Conservation (phyloP, 495 filamentous ascomycete genomes). For the Hypomontagnella monticulosa region DNA sequence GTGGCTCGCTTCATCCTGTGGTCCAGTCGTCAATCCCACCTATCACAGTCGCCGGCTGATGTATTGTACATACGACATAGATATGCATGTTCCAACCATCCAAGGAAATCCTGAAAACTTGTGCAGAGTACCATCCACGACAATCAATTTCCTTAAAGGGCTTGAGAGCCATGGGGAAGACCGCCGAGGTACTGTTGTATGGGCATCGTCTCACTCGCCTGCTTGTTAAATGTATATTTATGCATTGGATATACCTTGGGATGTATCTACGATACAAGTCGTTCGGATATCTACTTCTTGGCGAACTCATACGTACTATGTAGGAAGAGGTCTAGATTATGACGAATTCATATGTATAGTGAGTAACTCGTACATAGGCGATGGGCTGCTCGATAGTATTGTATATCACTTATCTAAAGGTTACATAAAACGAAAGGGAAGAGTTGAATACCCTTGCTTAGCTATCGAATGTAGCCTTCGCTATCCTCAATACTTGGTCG, state of each 20-base stretch:
- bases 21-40: constrained; percentile 46
- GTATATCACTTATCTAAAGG: constrained; percentile 20
- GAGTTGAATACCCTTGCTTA: constrained; percentile 23
- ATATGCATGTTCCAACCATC: constrained; percentile 44
- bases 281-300: too few species aligned
- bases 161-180: constrained; percentile 30
- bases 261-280: not conserved
- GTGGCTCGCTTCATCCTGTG: constrained; percentile 46
- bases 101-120: constrained; percentile 39
- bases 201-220: constrained; percentile 21
- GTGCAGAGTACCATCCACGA: constrained; percentile 39
- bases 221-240: constrained; percentile 25
- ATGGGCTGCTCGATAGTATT: constrained; percentile 4
- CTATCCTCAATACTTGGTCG: constrained; percentile 16
- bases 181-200: constrained; percentile 32
- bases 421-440: constrained; percentile 21
- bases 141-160: constrained; percentile 31
- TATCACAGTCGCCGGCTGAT: constrained; percentile 41
- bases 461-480: constrained; percentile 23
- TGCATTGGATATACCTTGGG: constrained; percentile 16
- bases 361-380: constrained; percentile 2
- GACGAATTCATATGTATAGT: constrained; percentile 21
- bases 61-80: constrained; percentile 38
- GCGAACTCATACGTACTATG: not conserved
- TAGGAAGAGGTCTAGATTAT: constrained; percentile 13